Evolutionary conservation across 1,284 basidiomycete genomes (phyloP).

Genomic region (Hypsizygus ulmarius): DNA sequence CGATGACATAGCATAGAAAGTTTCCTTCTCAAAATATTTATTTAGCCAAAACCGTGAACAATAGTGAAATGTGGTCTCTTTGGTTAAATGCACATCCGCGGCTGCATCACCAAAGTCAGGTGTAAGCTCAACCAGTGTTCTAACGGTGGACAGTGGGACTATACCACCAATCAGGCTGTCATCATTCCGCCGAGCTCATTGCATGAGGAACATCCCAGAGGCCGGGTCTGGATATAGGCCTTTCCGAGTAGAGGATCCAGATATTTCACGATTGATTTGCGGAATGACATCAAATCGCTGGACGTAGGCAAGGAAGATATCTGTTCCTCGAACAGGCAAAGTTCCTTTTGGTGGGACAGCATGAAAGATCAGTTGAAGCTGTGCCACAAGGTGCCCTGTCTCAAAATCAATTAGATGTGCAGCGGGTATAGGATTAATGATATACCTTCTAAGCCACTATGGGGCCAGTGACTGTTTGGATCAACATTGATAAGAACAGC

Average conservation of each 20-base stretch:
- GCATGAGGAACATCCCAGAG: constrained; percentile 24
- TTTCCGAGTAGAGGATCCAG: constrained; percentile 4
- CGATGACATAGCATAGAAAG: constrained; percentile 15
- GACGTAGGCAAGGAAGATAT: constrained; percentile 20
- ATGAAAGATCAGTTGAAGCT: constrained; percentile 26
- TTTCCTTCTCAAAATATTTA: constrained; percentile 24
- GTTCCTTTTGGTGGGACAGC: constrained; percentile 9
- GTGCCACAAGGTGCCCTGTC: constrained; percentile 26
- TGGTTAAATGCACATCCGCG: constrained; percentile 17
- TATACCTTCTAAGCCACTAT: constrained; percentile 27
- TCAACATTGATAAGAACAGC: constrained; percentile 23
- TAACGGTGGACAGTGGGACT: constrained; percentile 12
- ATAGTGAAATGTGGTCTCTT: constrained; percentile 16
- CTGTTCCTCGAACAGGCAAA: constrained; percentile 2
- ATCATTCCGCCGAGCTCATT: constrained; percentile 16
- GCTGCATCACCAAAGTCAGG: constrained; percentile 19
- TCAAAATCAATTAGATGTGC: too few species aligned
- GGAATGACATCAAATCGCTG: constrained; percentile 26
- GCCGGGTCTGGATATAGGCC: constrained; percentile 22
- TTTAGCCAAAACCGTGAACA: constrained; percentile 20
- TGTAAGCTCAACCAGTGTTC: constrained; percentile 10
- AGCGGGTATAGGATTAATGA: too few species aligned
- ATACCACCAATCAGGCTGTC: constrained; percentile 24
- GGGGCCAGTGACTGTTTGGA: constrained; percentile 19
- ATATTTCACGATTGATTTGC: constrained; percentile 15